phyloP scores from a whole-genome alignment of 208 protist genomes.

The Tritrichomonas musculus region DNA sequence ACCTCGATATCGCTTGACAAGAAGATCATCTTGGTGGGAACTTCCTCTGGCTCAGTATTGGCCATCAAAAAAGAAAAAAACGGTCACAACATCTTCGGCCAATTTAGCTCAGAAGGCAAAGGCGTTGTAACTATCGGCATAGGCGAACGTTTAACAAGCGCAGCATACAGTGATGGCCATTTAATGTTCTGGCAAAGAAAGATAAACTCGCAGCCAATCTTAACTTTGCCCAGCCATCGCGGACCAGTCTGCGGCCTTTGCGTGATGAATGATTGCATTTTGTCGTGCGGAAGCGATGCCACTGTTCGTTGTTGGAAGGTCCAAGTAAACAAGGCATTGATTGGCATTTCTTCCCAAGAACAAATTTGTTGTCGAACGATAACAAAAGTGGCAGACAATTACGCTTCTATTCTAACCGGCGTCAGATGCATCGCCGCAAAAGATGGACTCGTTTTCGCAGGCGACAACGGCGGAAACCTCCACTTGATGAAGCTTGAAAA shows the following conservation, averaged over 20 bases:
- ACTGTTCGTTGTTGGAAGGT: background rate
- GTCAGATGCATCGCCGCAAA: background rate
- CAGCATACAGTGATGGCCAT: background rate
- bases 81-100: background rate
- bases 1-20: background rate
- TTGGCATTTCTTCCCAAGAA: slow-evolving; percentile 5
- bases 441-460: background rate
- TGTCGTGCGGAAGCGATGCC: background rate
- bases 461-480: background rate
- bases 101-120: background rate
- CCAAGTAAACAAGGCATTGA: background rate
- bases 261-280: background rate
- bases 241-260: background rate
- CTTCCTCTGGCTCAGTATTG: background rate
- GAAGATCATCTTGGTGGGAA: slow-evolving; percentile 6
- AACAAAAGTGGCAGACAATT: background rate
- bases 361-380: background rate
- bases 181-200: slow-evolving; percentile 23
- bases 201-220: background rate
- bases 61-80: background rate
- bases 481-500: background rate
- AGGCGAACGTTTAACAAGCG: background rate
- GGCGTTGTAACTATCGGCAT: background rate
- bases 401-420: background rate
- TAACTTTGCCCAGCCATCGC: background rate